Evolutionary conservation across 768 basidiomycete genomes (phyloP).

Genomic region (Xerocomellus chrysenteron): DNA sequence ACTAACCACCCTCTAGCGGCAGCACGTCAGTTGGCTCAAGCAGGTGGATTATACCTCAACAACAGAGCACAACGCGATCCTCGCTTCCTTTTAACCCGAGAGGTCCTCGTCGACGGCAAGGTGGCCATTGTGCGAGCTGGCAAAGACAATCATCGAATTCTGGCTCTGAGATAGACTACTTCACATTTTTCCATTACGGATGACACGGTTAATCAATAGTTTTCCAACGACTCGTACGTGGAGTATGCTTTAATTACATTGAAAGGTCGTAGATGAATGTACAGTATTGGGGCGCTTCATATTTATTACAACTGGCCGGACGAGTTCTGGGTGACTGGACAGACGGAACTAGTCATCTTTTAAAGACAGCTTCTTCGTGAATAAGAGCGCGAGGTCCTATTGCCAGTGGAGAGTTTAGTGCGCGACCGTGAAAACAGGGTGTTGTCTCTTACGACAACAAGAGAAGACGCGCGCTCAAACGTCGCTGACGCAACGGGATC

Average conservation of each 20-base stretch:
- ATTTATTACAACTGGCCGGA: neutral
- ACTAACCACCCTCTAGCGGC: conserved; percentile 47
- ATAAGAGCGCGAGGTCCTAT: conserved; percentile 26
- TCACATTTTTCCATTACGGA: neutral
- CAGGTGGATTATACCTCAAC: conserved; percentile 75
- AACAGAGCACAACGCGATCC: conserved; percentile 53
- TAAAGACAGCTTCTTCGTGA: conserved; percentile 2
- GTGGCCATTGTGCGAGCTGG: conserved; percentile 71
- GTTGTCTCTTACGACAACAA: conserved; percentile 23
- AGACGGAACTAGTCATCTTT: neutral
- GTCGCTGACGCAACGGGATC: conserved; percentile 5
- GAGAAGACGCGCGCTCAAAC: conserved; percentile 19
- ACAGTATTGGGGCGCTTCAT: neutral
- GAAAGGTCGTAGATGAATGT: neutral
- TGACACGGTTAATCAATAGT: neutral
- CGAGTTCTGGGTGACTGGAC: neutral
- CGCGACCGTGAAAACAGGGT: neutral
- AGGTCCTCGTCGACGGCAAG: conserved; percentile 57
- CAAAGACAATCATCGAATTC: conserved; percentile 64
- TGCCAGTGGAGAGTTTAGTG: conserved; percentile 1
- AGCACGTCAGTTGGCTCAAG: conserved; percentile 57
- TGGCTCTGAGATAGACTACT: conserved; percentile 38
- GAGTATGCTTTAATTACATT: conserved; percentile 14
- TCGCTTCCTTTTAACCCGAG: conserved; percentile 39
- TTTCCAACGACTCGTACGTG: neutral